phyloP scores from a whole-genome alignment of 768 basidiomycete genomes.

The Pisolithus orientalis region DNA sequence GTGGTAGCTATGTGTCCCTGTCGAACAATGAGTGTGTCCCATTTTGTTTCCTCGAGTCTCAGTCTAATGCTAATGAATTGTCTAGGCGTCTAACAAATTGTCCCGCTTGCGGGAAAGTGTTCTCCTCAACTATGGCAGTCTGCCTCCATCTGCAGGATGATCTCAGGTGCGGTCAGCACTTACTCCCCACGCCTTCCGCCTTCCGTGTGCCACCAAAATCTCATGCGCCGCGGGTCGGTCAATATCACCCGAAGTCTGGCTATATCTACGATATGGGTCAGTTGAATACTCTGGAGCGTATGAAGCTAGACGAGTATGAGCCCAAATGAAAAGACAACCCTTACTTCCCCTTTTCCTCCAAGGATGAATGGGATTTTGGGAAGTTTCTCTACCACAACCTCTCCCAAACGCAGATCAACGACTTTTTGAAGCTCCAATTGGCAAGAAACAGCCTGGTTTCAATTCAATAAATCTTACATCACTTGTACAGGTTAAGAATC shows the following conservation, averaged over 20 bases:
- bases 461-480: not conserved
- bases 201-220: not conserved
- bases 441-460: not conserved
- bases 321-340: not conserved
- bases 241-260: not conserved
- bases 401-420: not conserved
- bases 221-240: not conserved
- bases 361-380: not conserved
- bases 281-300: not conserved
- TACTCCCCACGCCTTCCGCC: not conserved
- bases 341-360: not conserved
- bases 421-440: not conserved
- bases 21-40: too few species aligned
- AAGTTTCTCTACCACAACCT: not conserved
- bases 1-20: too few species aligned
- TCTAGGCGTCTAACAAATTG: too few species aligned
- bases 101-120: not conserved
- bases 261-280: not conserved
- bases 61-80: too few species aligned
- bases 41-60: too few species aligned
- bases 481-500: not conserved
- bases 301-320: not conserved
- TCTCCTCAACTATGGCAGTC: not conserved
- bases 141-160: not conserved
- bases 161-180: not conserved